These are phyloP conservation scores for Nemania abortiva DNA, from an alignment of 2,329 filamentous ascomycete species.

Conservation along the genomic window DNA sequence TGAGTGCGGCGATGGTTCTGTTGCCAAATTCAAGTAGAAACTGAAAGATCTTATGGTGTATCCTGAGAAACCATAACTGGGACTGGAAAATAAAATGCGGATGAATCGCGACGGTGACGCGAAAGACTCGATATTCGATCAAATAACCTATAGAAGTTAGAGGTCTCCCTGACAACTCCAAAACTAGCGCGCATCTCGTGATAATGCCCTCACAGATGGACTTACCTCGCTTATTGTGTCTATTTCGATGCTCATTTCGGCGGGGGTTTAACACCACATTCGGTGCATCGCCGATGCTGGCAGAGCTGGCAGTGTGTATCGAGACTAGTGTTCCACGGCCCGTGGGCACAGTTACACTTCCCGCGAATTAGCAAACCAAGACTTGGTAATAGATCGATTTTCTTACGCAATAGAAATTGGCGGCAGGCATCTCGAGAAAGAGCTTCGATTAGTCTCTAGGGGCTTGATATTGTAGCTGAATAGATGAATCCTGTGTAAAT, in stretches of 20 bases:
- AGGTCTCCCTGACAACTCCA: too few relatives aligned
- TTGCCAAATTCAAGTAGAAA: too few relatives aligned
- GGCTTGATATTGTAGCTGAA: not conserved
- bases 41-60: too few relatives aligned
- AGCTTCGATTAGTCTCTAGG: not conserved
- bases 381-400: not conserved
- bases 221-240: not conserved
- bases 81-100: too few relatives aligned
- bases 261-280: not conserved
- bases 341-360: not conserved
- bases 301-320: not conserved
- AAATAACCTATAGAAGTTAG: not conserved
- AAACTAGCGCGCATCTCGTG: not conserved
- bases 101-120: too few relatives aligned
- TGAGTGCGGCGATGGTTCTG: too few relatives aligned
- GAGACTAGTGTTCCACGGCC: not conserved
- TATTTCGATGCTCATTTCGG: not conserved
- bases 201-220: not conserved
- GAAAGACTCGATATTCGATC: too few relatives aligned
- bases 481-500: not conserved
- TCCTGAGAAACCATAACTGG: too few relatives aligned
- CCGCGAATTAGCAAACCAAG: not conserved
- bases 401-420: not conserved
- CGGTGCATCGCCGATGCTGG: not conserved
- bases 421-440: not conserved